Conservation (phyloP, 257 asterid species). For the Solanum arcanum region DNA sequence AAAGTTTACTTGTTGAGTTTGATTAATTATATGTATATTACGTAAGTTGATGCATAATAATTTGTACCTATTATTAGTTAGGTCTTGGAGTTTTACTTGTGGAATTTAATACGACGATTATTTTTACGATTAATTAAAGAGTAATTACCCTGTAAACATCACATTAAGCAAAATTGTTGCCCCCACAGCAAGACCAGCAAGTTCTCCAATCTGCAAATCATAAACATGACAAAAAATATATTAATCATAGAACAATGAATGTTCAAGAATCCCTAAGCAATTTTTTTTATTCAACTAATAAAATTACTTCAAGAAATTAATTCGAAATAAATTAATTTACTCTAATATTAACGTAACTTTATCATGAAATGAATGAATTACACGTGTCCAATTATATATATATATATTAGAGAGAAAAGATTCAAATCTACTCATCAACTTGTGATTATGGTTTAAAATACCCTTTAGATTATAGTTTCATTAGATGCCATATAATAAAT, state of each 20-base stretch:
- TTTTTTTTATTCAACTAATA: background rate
- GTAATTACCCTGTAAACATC: constrained; percentile 73
- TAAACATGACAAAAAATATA: background rate
- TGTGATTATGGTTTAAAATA: background rate
- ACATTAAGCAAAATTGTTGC: constrained; percentile 78
- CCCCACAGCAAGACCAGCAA: constrained; percentile 95
- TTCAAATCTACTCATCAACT: background rate
- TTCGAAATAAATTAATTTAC: background rate
- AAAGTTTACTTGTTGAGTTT: background rate
- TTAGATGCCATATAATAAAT: background rate
- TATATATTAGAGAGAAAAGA: background rate
- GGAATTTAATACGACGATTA: rapidly evolving
- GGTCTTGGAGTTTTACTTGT: background rate
- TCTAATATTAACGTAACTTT: background rate
- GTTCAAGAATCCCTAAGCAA: background rate
- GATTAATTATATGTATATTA: background rate
- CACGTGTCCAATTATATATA: background rate
- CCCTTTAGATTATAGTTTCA: background rate
- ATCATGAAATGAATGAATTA: background rate
- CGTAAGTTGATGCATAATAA: background rate
- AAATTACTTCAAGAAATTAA: background rate
- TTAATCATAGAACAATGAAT: background rate
- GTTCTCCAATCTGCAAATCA: constrained; percentile 68
- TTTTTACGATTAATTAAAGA: background rate
- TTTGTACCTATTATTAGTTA: background rate